These are phyloP conservation scores for Haematococcus sp. DNA, from an alignment of 139 green algal species.

Conservation along the genomic window DNA sequence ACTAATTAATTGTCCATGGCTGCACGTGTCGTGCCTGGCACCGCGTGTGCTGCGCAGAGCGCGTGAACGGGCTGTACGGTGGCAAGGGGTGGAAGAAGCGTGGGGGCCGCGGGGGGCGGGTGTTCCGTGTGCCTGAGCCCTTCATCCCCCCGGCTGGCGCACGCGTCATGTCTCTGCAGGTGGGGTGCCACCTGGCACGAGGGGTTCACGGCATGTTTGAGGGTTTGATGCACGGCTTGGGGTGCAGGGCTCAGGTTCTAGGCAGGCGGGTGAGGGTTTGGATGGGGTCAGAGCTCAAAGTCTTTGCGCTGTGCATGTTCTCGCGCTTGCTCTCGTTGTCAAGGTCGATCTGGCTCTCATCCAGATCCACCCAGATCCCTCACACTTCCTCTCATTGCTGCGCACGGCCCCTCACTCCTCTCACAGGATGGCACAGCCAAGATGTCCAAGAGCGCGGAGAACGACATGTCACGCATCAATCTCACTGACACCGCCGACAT, in stretches of 20 bases:
- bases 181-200: too few relatives aligned
- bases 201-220: not conserved
- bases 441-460: conserved; percentile 94
- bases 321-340: too few relatives aligned
- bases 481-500: conserved; percentile 83
- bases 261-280: too few relatives aligned
- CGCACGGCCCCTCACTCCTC: not conserved
- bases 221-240: too few relatives aligned
- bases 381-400: not conserved
- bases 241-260: too few relatives aligned
- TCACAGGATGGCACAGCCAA: conserved; percentile 88
- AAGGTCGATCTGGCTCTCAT: too few relatives aligned
- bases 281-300: not conserved
- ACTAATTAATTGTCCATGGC: too few relatives aligned
- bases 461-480: conserved; percentile 90
- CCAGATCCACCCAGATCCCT: too few relatives aligned
- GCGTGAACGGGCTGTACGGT: conserved; percentile 90
- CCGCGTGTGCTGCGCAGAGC: too few relatives aligned
- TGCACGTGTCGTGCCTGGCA: too few relatives aligned
- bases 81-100: conserved; percentile 97
- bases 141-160: conserved; percentile 91
- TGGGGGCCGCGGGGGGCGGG: conserved; percentile 73
- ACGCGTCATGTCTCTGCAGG: conserved; percentile 92
- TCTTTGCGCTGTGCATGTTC: too few relatives aligned
- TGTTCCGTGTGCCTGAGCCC: conserved; percentile 88